A percentile compares a stretch with the other conserved stretches of the same genome.
Conservation (phyloP, 2,329 filamentous ascomycete species). For the Teratosphaeria destructans region DNA sequence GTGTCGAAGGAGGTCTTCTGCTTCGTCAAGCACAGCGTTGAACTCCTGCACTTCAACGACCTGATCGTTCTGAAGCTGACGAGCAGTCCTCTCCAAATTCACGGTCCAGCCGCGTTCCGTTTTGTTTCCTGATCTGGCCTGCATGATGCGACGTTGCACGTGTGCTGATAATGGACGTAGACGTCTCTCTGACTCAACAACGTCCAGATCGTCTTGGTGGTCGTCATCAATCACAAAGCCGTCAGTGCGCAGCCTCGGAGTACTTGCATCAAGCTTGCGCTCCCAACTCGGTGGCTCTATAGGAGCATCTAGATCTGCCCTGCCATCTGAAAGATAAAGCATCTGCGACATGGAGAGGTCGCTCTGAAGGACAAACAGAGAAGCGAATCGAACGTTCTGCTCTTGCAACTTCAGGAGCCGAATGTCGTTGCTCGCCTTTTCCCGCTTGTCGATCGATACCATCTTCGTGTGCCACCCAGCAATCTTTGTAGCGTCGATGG, state of each 20-base stretch:
- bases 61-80: neutral
- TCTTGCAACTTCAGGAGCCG: neutral
- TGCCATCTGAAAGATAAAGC: neutral
- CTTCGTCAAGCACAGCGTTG: neutral
- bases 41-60: neutral
- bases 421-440: neutral
- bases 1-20: neutral
- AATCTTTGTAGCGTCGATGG: neutral
- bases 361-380: neutral
- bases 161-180: conserved; percentile 1
- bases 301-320: neutral
- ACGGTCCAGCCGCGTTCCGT: conserved; percentile 2
- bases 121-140: neutral
- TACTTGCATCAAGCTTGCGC: conserved; percentile 5
- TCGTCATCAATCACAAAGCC: conserved; percentile 12
- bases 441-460: neutral
- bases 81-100: conserved; percentile 1
- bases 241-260: conserved; percentile 4
- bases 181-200: neutral
- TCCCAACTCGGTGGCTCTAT: conserved; percentile 12
- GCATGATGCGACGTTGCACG: neutral
- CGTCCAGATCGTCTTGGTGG: neutral
- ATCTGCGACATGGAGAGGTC: neutral
- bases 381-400: neutral
- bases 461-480: neutral